A percentile compares a stretch with the other conserved stretches of the same genome.
phyloP scores from a whole-genome alignment of 352 stramenopile genomes.

The Phytophthora pini region DNA sequence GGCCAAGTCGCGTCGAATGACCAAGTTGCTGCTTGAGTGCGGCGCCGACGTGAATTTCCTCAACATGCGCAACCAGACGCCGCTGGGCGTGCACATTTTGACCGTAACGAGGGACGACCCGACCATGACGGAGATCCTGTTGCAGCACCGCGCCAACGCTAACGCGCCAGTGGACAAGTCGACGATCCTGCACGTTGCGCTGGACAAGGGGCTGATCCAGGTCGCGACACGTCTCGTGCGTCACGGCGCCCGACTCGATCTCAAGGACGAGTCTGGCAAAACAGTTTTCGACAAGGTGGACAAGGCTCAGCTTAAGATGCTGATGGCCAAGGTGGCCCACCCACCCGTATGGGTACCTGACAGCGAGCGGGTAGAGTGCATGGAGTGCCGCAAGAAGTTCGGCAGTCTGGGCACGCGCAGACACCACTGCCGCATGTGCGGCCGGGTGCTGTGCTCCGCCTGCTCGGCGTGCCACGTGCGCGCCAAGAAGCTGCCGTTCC shows the following conservation, averaged over 20 bases:
- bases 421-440: constrained; percentile 72
- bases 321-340: constrained; percentile 58
- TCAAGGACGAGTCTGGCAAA: constrained; percentile 64
- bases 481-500: constrained; percentile 47
- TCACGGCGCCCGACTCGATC: constrained; percentile 57
- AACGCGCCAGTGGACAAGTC: constrained; percentile 70
- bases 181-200: constrained; percentile 65
- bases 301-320: constrained; percentile 42
- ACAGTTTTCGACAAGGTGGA: constrained; percentile 78
- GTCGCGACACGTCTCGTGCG: constrained; percentile 61
- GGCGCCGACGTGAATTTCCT: constrained; percentile 68
- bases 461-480: constrained; percentile 61
- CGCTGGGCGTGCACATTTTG: constrained; percentile 69
- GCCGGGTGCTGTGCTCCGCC: constrained; percentile 53
- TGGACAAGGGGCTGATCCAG: constrained; percentile 63
- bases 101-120: constrained; percentile 64
- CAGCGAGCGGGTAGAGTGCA: constrained; percentile 52
- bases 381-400: constrained; percentile 69
- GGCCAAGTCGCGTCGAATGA: constrained; percentile 71
- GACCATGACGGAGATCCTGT: constrained; percentile 63
- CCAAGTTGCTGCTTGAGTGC: constrained; percentile 60
- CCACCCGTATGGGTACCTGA: constrained; percentile 63
- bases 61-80: constrained; percentile 76
- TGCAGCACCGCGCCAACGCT: constrained; percentile 61
- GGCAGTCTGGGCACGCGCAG: constrained; percentile 43